Base-by-base conservation (phyloP, 257 asterid genomes). In the Solanum pimpinellifolium region DNA sequence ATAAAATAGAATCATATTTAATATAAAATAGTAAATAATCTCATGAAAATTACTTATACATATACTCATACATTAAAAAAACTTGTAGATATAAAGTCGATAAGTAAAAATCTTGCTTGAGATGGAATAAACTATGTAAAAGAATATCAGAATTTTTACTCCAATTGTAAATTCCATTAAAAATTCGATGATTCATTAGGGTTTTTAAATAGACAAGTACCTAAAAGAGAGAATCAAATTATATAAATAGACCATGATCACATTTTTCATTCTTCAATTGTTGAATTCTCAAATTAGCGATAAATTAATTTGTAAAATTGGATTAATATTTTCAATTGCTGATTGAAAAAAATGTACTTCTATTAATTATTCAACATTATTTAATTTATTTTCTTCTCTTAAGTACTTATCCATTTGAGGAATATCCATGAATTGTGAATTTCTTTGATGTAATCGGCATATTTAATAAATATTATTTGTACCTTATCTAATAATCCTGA, bases 401-500 rank as follows among this genome's bases (percentile, higher is more conserved):
- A 90, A 29, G n/a, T 81, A 90, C 23, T 42, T 44, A 18, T 88
- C 78, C 88, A 88, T 46, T 20, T 90, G 86, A 4, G 87, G 85
- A 2, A 86, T 86, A 3, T 65, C 88, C 29, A 90, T 83, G 35
- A 41, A 20, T 41, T 82, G 20, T 47, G 87, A 29, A 89, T 31
- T 16, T 85, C 75, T 68, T 33, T 31, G 18, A 12, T 35, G 13
- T 90, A 47, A 84, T 86, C 86, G 5, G 56, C 85, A 9, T 88
- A 66, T 2, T 44, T 23, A 15, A 44, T 39, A 78, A 83, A 88
- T 27, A 88, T 62, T n/a, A 14, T 7, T 78, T 85, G 83, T 12
- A 88, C 90, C 42, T 90, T 90, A n/a, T 90, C 88, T 15, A 90
- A 70, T 46, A 88, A 25, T 3, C 87, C 91, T 84, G 86, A 60